These are phyloP conservation scores for Bruguiera hainesii DNA, from an alignment of 441 rosid species.

Conservation along the genomic window DNA sequence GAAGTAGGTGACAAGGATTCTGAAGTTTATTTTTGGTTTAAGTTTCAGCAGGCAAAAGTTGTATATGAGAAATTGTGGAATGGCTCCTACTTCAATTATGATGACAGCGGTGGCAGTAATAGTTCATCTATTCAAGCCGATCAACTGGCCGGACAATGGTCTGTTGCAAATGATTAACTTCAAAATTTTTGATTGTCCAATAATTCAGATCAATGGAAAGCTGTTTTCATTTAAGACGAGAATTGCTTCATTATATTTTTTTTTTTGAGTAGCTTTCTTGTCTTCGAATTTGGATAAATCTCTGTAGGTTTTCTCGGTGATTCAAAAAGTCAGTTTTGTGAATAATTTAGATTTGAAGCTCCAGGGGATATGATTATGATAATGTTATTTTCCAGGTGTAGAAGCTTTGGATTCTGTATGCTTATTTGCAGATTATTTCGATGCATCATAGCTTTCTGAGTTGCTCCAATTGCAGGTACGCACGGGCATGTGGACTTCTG, in stretches of 20 bases:
- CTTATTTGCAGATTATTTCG: background rate
- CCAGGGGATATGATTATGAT: background rate
- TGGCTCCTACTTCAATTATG: constrained; percentile 88
- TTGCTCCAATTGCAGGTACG: constrained; percentile 51
- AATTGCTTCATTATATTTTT: background rate
- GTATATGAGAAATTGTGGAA: constrained; percentile 81
- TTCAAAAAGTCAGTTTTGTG: background rate
- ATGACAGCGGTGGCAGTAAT: constrained; percentile 50
- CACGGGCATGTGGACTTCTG: constrained; percentile 72
- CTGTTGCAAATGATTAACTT: constrained; percentile 13
- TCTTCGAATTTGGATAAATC: constrained; percentile 3
- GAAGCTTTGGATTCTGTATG: background rate
- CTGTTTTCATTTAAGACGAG: background rate
- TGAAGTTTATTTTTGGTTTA: constrained; percentile 66
- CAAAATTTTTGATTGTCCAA: background rate
- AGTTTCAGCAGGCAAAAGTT: constrained; percentile 74
- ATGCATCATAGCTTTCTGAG: background rate
- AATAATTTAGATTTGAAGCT: background rate
- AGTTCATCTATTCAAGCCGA: constrained; percentile 92
- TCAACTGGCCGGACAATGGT: constrained; percentile 98
- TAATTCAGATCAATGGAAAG: background rate
- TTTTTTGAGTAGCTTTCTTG: background rate
- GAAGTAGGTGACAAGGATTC: constrained; percentile 75
- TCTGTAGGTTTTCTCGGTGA: background rate
- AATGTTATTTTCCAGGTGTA: background rate